Conservation (phyloP, 2,329 filamentous ascomycete genomes). For the Aspergillus persii region DNA sequence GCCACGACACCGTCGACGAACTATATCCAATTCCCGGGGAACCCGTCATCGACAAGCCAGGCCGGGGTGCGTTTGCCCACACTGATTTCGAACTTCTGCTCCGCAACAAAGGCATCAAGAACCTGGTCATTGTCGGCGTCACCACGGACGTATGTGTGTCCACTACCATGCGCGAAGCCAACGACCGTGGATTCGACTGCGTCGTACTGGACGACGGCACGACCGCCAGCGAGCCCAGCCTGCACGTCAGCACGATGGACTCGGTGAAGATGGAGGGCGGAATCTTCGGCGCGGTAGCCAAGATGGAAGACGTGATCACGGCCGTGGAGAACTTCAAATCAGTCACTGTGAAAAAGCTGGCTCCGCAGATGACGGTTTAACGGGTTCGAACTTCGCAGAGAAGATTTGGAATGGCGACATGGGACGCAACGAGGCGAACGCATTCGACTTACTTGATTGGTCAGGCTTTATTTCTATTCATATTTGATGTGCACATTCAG, state of each 20-base stretch:
- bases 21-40: constrained; percentile 49
- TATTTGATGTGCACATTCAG: constrained; percentile 4
- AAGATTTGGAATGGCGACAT: neutral
- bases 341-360: constrained; percentile 42
- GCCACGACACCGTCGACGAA: constrained; percentile 58
- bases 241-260: constrained; percentile 44
- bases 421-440: neutral
- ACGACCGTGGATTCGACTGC: constrained; percentile 56
- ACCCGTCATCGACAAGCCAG: constrained; percentile 56
- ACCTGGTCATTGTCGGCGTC: constrained; percentile 54
- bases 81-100: constrained; percentile 55
- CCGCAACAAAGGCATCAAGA: constrained; percentile 51
- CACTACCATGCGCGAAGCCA: constrained; percentile 56
- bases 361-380: constrained; percentile 37
- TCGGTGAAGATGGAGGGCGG: constrained; percentile 49
- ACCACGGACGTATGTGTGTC: constrained; percentile 58
- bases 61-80: constrained; percentile 52
- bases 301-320: constrained; percentile 39
- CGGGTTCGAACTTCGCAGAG: too few species aligned
- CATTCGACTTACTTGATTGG: constrained; percentile 15
- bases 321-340: constrained; percentile 44
- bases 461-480: constrained; percentile 5
- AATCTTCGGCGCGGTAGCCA: constrained; percentile 43
- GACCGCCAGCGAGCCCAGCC: constrained; percentile 40
- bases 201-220: constrained; percentile 51